phyloP scores from a whole-genome alignment of 345 rosid genomes.

The Hirschfeldia incana region DNA sequence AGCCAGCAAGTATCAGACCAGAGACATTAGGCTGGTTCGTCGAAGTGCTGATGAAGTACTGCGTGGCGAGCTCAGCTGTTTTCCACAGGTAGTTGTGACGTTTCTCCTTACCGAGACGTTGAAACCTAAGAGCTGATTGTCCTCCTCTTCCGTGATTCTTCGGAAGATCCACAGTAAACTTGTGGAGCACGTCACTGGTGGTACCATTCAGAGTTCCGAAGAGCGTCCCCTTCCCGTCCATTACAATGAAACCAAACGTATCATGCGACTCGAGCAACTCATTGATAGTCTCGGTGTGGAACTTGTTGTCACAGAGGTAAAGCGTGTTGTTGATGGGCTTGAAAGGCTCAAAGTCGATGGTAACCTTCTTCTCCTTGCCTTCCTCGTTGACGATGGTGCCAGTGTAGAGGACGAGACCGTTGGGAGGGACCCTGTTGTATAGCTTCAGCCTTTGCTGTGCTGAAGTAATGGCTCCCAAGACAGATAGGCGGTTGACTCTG shows the following conservation, averaged over 20 bases:
- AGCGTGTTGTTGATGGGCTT: constrained; percentile 42
- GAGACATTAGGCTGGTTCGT: constrained; percentile 8
- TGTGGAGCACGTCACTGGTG: constrained; percentile 44
- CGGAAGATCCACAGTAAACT: constrained; percentile 46
- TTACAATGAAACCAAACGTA: constrained; percentile 35
- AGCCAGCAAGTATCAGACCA: constrained; percentile 7
- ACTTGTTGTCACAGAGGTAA: constrained; percentile 44
- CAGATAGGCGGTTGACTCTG: constrained; percentile 50
- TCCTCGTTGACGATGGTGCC: constrained; percentile 48
- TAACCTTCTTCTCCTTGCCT: constrained; percentile 51
- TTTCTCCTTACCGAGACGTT: constrained; percentile 39
- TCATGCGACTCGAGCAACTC: constrained; percentile 26
- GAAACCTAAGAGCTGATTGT: constrained; percentile 47
- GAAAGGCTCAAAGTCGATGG: constrained; percentile 45
- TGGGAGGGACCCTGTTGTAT: constrained; percentile 48
- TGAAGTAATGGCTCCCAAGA: constrained; percentile 44
- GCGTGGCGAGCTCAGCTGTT: constrained; percentile 41
- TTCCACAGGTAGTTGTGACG: constrained; percentile 45
- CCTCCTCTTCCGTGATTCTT: constrained; percentile 53
- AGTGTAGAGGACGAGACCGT: constrained; percentile 46
- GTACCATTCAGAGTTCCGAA: constrained; percentile 46
- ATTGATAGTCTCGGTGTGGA: constrained; percentile 25
- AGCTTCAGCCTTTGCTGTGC: constrained; percentile 49
- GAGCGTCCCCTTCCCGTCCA: constrained; percentile 49
- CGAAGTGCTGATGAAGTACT: neutral